Evolutionary conservation across 768 basidiomycete species (phyloP).

Genomic region (Trametes maxima): DNA sequence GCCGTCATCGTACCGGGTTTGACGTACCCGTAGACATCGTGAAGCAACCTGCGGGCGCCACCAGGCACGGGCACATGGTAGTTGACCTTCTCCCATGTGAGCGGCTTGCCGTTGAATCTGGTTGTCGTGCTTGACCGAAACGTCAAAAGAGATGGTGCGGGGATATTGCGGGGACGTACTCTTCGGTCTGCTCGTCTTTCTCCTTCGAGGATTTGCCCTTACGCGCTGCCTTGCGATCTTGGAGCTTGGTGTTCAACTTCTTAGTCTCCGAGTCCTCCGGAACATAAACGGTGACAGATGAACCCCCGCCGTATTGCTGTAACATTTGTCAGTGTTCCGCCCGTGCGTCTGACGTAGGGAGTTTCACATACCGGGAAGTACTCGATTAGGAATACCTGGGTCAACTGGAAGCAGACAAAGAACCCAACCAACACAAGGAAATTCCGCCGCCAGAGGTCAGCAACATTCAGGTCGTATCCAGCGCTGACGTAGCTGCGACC

Average conservation of each 20-base stretch:
- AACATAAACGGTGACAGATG: constrained; percentile 59
- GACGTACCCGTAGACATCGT: constrained; percentile 79
- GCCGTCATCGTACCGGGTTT: constrained; percentile 89
- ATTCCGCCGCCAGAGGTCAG: constrained; percentile 67
- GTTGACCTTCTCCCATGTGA: constrained; percentile 83
- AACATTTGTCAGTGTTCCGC: neutral
- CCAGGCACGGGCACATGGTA: constrained; percentile 73
- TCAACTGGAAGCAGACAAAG: constrained; percentile 66
- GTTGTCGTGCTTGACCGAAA: neutral
- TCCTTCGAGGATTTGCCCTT: constrained; percentile 21
- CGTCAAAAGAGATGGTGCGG: neutral
- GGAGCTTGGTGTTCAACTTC: constrained; percentile 54
- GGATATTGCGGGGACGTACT: constrained; percentile 2
- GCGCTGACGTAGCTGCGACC: constrained; percentile 66
- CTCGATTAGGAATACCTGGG: constrained; percentile 70
- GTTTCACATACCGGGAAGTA: constrained; percentile 53
- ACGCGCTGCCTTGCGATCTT: constrained; percentile 48
- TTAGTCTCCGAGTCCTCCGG: constrained; percentile 58
- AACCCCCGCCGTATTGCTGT: constrained; percentile 52
- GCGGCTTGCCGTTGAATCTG: constrained; percentile 47
- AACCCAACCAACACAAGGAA: constrained; percentile 73
- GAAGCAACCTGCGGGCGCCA: constrained; percentile 62
- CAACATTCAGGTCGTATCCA: constrained; percentile 49
- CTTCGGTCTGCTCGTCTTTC: constrained; percentile 11
- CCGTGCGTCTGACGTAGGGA: neutral